Evolutionary conservation across 2,329 filamentous ascomycete species (phyloP).

Genomic region (Fusarium coicis): DNA sequence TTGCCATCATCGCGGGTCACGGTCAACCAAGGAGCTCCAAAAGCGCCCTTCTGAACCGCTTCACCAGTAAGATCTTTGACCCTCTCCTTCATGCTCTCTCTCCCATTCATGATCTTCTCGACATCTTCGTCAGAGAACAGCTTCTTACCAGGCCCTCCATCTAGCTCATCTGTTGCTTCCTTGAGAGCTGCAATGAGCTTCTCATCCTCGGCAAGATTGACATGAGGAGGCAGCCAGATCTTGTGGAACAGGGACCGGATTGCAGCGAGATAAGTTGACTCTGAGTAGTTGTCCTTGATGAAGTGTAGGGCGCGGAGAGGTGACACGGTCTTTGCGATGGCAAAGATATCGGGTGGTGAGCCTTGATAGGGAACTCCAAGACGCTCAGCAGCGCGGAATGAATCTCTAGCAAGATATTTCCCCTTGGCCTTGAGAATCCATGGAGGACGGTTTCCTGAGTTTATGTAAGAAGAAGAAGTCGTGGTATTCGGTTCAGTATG

Average conservation of each 20-base stretch:
- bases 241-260: slow-evolving; percentile 66
- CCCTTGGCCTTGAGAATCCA: slow-evolving; percentile 78
- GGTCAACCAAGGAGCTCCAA: slow-evolving; percentile 82
- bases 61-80: slow-evolving; percentile 69
- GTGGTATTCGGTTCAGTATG: not conserved
- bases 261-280: slow-evolving; percentile 60
- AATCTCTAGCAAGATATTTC: slow-evolving; percentile 60
- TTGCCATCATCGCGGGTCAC: slow-evolving; percentile 67
- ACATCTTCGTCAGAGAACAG: slow-evolving; percentile 66
- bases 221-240: slow-evolving; percentile 70
- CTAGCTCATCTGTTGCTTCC: slow-evolving; percentile 45
- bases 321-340: slow-evolving; percentile 57
- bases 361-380: slow-evolving; percentile 52
- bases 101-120: slow-evolving; percentile 63
- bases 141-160: slow-evolving; percentile 32
- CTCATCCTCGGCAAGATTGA: slow-evolving; percentile 68
- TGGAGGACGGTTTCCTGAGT: slow-evolving; percentile 77
- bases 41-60: slow-evolving; percentile 74
- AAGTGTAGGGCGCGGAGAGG: slow-evolving; percentile 74
- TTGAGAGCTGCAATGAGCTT: slow-evolving; percentile 57
- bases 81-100: slow-evolving; percentile 56
- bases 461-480: slow-evolving; percentile 17
- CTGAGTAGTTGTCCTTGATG: slow-evolving; percentile 69
- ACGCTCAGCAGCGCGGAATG: slow-evolving; percentile 51
- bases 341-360: slow-evolving; percentile 57